Evolutionary conservation across 345 rosid genomes (phyloP), one percentile per base, ranked within the genome.

Genomic region (Cardiospermum halicacabum): DNA sequence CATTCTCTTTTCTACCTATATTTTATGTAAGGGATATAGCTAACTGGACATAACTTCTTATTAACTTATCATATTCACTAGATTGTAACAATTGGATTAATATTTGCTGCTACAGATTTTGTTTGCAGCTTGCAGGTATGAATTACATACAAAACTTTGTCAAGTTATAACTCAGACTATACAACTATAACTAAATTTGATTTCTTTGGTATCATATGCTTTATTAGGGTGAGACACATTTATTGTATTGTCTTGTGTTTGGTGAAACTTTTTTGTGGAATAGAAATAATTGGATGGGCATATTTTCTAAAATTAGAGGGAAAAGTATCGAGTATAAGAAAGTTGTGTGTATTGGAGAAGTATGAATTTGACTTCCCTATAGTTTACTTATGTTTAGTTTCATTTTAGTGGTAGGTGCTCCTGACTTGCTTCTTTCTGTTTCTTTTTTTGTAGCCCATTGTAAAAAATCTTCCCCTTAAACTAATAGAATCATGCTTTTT

Each of bases 91-190:
- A 91, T 91, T 66, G 99, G 99, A 68, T 95, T 91, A 43, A 94
- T 94, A 78, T 91, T 94, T 75, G 84, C 99, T 68, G 99, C 97
- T 30, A 94, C 99, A 3, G 99, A 94, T 74, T 94, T 97, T 69
- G 99, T 94, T 69, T 90, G 98, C 80, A 93, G 97, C 37, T 80
- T 93, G 78, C 98, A 93, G 86, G 98, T 86, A 81, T 53, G 69
- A 30, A 55, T 66, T 16, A 19, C 56, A 2, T 19, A 9, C 10
- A 25, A 54, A 68, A 58, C 48, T 45, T 6, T 31, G 11, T 65
- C 37, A 34, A 27, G 49, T 53, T 67, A 27, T 53, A 60, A 53
- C 57, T 66, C 54, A 36, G 59, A 37, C 51, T 31, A 21, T 58
- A 56, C 7, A 45, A 45, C 8, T 49, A 22, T 22, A n/a, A 28